Evolutionary conservation across 768 basidiomycete genomes (phyloP), one percentile per base, ranked within the genome.

Genomic region (Hysterangium stoloniferum): DNA sequence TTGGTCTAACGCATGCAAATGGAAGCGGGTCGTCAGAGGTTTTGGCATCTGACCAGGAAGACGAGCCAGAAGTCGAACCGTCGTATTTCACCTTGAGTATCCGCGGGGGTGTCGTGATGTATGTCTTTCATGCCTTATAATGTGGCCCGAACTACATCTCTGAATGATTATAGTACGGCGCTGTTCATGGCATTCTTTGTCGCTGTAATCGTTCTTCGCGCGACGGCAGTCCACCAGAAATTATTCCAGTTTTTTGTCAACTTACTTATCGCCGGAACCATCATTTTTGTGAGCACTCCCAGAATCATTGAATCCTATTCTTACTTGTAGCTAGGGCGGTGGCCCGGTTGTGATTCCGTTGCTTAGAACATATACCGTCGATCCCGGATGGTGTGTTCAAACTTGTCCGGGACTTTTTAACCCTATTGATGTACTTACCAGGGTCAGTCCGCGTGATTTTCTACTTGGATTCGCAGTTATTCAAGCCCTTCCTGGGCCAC

Each of bases 261-360:
- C 58, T 69, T 75, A 68, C 66, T 71, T 56, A 59, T 75, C 11
- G 74, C 72, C 1, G 75, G 75, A 7, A 69, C 69, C 8, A 70
- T 74, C 52, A 74, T 76, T 33, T 73, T 75, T 50, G 75, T 49
- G 61, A 8, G 33, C 31, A 28, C 13, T 13, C 13, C 19, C 19
- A 15, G 19, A 35, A 17, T 13, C 13, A 19, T 32, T 34, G 20
- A 35, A 19, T 37, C 50, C 20, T 13, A 20, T 31, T 17, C 28
- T 12, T 25, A 15, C 29, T 1, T 20, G 6, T 25, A 7, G 3
- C 3, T 25, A 49, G 48, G 48, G 71, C 25, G 78, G 77, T 12
- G 78, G 78, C 32, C 78, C 78, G 1, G 78, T 79, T 8, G 77
- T 79, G 29, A 73, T 78, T 54, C 77, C 77, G 8, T 66, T 78